Conservation (phyloP, 257 asterid genomes). For the Solanum dulcamara region DNA sequence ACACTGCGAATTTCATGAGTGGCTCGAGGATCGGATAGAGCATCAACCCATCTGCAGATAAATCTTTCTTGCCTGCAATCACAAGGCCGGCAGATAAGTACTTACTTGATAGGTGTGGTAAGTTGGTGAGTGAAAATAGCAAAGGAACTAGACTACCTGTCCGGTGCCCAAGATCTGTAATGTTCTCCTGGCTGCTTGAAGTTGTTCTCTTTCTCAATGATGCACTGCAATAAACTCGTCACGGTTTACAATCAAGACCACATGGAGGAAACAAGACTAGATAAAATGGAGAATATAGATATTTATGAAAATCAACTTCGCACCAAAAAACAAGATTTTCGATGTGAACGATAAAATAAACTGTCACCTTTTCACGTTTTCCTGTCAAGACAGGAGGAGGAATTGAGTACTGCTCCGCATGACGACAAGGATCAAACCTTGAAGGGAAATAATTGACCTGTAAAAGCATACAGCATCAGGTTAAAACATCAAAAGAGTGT, state of each 20-base stretch:
- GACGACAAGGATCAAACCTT: conserved; percentile 33
- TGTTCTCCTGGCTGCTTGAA: conserved; percentile 45
- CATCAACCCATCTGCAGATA: conserved; percentile 30
- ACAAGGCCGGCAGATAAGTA: neutral
- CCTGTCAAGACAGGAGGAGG: conserved; percentile 29
- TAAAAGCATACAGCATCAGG: neutral
- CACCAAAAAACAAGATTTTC: neutral
- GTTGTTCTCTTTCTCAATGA: conserved; percentile 40
- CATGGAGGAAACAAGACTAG: neutral
- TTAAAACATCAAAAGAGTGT: neutral
- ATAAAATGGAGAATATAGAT: neutral
- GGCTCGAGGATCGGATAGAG: conserved; percentile 33
- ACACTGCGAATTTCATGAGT: conserved; percentile 37
- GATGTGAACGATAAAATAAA: neutral
- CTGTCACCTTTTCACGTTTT: conserved; percentile 29
- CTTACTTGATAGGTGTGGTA: neutral
- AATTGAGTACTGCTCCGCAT: conserved; percentile 33
- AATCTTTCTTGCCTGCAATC: conserved; percentile 37
- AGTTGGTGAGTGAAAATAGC: neutral
- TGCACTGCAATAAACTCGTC: conserved; percentile 14
- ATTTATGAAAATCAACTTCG: neutral
- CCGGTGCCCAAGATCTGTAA: conserved; percentile 36
- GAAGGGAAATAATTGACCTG: conserved; percentile 45
- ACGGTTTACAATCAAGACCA: neutral
- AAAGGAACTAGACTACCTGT: conserved; percentile 13